phyloP scores from a whole-genome alignment of 2,329 filamentous ascomycete genomes.

The Didymellaceae sp. region DNA sequence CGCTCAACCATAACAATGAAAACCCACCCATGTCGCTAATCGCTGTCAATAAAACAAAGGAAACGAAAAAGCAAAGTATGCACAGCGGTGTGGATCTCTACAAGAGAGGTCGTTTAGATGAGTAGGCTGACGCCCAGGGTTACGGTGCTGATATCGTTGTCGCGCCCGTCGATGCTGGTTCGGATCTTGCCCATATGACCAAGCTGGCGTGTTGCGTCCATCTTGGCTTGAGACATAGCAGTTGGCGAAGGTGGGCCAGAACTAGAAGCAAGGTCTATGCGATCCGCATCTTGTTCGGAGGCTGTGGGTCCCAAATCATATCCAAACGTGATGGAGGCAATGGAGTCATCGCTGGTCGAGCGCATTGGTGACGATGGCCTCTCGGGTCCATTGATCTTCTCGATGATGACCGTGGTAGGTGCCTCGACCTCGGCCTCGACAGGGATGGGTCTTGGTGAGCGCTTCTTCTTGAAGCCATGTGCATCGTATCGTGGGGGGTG shows the following conservation, averaged over 20 bases:
- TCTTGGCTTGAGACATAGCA: slow-evolving; percentile 27
- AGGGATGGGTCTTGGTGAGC: slow-evolving; percentile 14
- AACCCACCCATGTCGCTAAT: slow-evolving; percentile 16
- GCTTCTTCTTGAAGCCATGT: slow-evolving; percentile 44
- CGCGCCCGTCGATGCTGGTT: slow-evolving; percentile 24
- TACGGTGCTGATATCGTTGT: slow-evolving; percentile 25
- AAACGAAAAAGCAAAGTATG: slow-evolving; percentile 3
- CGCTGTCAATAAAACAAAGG: slow-evolving; percentile 11
- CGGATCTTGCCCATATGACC: slow-evolving; percentile 27
- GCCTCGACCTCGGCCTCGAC: slow-evolving; percentile 1
- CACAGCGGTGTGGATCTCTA: not conserved
- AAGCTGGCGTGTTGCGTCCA: slow-evolving; percentile 30
- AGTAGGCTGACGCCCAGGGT: slow-evolving; percentile 30
- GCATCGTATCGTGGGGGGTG: slow-evolving; percentile 55
- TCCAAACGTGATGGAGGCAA: slow-evolving; percentile 42
- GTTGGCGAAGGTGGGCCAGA: slow-evolving; percentile 38
- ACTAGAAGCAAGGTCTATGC: slow-evolving; percentile 26
- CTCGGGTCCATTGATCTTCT: slow-evolving; percentile 11
- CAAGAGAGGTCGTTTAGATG: slow-evolving; percentile 17
- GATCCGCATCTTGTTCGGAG: slow-evolving; percentile 31
- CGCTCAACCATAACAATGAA: slow-evolving; percentile 10
- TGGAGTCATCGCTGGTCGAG: slow-evolving; percentile 40
- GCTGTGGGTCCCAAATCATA: slow-evolving; percentile 38
- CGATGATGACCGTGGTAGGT: slow-evolving; percentile 8
- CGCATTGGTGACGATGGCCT: slow-evolving; percentile 39